These are phyloP conservation scores for Phytophthora fragariaefolia DNA, from an alignment of 352 stramenopile genomes.

Conservation along the genomic window DNA sequence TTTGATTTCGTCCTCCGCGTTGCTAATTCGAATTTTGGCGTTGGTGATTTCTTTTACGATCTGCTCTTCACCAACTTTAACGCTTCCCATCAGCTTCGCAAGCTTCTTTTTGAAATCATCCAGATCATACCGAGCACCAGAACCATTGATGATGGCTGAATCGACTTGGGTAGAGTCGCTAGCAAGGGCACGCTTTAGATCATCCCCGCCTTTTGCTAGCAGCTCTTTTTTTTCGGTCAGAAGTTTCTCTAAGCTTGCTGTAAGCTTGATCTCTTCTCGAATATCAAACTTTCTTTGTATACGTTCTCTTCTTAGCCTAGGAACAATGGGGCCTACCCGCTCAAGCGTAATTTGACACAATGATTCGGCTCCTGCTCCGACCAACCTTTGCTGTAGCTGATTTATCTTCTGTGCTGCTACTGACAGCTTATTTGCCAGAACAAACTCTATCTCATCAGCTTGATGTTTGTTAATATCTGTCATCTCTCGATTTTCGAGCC, in stretches of 20 bases:
- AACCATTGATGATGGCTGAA: constrained; percentile 65
- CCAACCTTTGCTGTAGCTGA: constrained; percentile 59
- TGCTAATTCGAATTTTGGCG: constrained; percentile 66
- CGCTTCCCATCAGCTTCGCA: constrained; percentile 64
- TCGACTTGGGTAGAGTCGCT: constrained; percentile 75
- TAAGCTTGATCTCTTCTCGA: constrained; percentile 62
- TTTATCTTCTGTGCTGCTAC: constrained; percentile 45
- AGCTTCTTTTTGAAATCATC: constrained; percentile 84
- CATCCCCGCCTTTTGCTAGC: constrained; percentile 61
- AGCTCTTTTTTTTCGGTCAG: constrained; percentile 63
- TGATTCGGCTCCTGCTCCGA: constrained; percentile 66
- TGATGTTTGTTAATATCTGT: constrained; percentile 44
- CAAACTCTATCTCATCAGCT: constrained; percentile 76
- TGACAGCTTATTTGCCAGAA: constrained; percentile 56
- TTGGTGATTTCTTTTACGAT: constrained; percentile 71
- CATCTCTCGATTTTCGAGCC: constrained; percentile 65
- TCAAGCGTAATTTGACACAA: constrained; percentile 70
- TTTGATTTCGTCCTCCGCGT: constrained; percentile 71
- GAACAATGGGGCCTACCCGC: constrained; percentile 70
- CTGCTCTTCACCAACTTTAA: constrained; percentile 64
- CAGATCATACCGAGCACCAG: constrained; percentile 68
- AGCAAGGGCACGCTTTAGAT: constrained; percentile 69
- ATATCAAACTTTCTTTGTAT: constrained; percentile 66
- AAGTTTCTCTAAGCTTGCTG: constrained; percentile 58
- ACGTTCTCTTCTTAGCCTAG: constrained; percentile 57